phyloP scores from a whole-genome alignment of 805 yeast genomes.

The Candida sonorensis region DNA sequence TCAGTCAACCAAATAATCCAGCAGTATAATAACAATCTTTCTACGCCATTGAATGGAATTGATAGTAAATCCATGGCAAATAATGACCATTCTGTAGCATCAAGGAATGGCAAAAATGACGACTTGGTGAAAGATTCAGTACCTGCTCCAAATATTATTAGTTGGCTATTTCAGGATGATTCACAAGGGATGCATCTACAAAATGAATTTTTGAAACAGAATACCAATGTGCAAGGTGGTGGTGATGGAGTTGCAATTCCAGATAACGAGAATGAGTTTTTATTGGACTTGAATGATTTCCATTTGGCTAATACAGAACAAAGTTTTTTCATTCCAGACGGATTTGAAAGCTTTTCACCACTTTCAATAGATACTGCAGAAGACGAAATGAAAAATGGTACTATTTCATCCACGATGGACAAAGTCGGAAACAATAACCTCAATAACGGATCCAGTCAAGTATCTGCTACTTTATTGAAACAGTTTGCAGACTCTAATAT shows the following conservation, averaged over 20 bases:
- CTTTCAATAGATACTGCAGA: too few relatives aligned
- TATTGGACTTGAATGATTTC: conserved; percentile 20
- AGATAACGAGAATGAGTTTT: conserved; percentile 3
- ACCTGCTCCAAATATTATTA: conserved; percentile 16
- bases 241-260: neutral
- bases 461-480: too few relatives aligned
- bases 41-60: neutral
- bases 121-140: conserved; percentile 4
- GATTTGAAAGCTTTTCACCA: conserved; percentile 21
- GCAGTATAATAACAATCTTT: conserved; percentile 9
- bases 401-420: too few relatives aligned
- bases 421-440: too few relatives aligned
- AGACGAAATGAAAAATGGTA: too few relatives aligned
- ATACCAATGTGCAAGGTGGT: neutral
- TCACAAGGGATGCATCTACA: too few relatives aligned
- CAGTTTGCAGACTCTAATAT: too few relatives aligned
- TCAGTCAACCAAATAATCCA: conserved; percentile 21
- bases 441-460: too few relatives aligned
- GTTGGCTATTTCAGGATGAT: conserved; percentile 24
- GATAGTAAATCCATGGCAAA: conserved; percentile 1
- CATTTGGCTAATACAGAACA: conserved; percentile 20
- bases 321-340: conserved; percentile 25
- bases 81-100: neutral
- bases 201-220: too few relatives aligned
- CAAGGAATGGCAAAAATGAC: neutral